Conservation (phyloP, 805 yeast species). For the Candida xyloterini region DNA sequence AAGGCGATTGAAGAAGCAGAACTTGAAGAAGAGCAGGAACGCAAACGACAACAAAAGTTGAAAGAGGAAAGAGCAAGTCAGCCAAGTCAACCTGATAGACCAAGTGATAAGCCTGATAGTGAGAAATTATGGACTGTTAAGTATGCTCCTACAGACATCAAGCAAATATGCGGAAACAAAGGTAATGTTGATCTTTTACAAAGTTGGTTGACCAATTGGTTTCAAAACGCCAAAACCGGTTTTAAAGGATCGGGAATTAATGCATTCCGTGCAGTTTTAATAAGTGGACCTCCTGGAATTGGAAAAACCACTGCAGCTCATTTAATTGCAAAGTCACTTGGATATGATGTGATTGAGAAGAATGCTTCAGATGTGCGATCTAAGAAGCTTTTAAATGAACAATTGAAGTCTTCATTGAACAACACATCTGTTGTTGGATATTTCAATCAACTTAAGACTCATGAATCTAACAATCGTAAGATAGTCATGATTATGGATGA, state of each 20-base stretch:
- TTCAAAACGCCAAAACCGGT: constrained; percentile 47
- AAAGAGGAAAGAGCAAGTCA: constrained; percentile 21
- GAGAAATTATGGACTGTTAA: constrained; percentile 89
- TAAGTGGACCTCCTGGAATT: constrained; percentile 86
- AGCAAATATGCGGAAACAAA: constrained; percentile 90
- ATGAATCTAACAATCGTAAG: constrained; percentile 38
- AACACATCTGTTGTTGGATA: constrained; percentile 84
- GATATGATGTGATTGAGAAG: constrained; percentile 72
- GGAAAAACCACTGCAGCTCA: constrained; percentile 86
- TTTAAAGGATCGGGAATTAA: constrained; percentile 69
- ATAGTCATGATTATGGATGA: constrained; percentile 95
- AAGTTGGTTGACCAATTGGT: constrained; percentile 81
- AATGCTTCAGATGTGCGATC: constrained; percentile 91
- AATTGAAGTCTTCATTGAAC: constrained; percentile 66
- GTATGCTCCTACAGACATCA: constrained; percentile 77
- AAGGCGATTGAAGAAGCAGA: constrained; percentile 51
- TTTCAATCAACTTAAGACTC: constrained; percentile 40
- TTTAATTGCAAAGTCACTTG: constrained; percentile 62
- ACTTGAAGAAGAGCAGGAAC: constrained; percentile 40
- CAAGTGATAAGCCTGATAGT: constrained; percentile 42
- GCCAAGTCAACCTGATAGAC: constrained; percentile 20
- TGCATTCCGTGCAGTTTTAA: constrained; percentile 73
- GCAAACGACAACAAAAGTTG: constrained; percentile 26
- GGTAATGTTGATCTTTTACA: constrained; percentile 62
- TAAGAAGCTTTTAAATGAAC: constrained; percentile 66